Percentiles rank a stretch among this genome's conserved stretches.
Evolutionary conservation across 768 basidiomycete genomes (phyloP).

Genomic region (Kwoniella mangroviensis): DNA sequence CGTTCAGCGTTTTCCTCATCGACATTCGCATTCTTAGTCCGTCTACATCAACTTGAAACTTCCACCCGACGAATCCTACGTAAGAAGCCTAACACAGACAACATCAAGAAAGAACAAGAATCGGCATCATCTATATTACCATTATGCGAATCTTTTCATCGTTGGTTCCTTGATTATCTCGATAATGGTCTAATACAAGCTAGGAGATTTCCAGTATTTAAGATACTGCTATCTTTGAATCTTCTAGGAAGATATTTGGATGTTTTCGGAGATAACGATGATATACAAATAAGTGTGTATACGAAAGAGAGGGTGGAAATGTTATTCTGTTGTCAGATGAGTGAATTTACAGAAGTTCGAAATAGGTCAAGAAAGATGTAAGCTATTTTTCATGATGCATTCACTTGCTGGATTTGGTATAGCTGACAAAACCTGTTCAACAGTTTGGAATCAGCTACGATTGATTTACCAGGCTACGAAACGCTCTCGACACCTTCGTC

Average conservation of each 20-base stretch:
- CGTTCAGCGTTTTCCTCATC: constrained; percentile 43
- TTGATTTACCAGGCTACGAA: constrained; percentile 47
- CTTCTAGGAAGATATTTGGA: constrained; percentile 35
- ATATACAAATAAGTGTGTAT: constrained; percentile 23
- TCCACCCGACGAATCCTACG: constrained; percentile 9
- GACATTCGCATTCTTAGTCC: constrained; percentile 33
- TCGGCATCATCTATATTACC: constrained; percentile 4
- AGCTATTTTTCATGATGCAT: constrained; percentile 19
- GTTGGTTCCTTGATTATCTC: constrained; percentile 40
- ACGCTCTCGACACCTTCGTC: constrained; percentile 16
- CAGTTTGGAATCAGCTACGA: constrained; percentile 42
- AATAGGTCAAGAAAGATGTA: constrained; percentile 45
- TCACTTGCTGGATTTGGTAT: not conserved
- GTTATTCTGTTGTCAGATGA: constrained; percentile 49
- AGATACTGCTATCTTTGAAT: constrained; percentile 33
- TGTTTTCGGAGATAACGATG: constrained; percentile 19
- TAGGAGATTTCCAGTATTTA: constrained; percentile 34
- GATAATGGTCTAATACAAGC: constrained; percentile 31
- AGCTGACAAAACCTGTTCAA: not conserved
- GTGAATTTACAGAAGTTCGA: constrained; percentile 55
- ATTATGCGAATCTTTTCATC: constrained; percentile 13
- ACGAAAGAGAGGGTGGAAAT: constrained; percentile 42
- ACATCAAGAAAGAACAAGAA: constrained; percentile 4
- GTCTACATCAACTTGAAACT: constrained; percentile 22
- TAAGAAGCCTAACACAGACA: constrained; percentile 2